phyloP scores from a whole-genome alignment of 257 asterid species.

The Craterostigma plantagineum region DNA sequence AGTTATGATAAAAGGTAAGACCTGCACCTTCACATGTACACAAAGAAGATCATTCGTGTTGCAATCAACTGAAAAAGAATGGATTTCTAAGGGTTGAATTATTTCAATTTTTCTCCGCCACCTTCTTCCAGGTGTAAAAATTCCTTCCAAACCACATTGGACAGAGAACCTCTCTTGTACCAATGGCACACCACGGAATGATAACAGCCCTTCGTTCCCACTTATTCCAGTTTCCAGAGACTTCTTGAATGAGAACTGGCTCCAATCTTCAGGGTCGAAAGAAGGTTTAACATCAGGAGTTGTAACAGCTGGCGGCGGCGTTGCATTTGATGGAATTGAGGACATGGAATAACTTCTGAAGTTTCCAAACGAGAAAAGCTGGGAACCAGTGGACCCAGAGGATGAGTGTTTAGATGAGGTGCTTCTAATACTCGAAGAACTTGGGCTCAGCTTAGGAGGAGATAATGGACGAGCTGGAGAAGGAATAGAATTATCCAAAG shows the following conservation, averaged over 20 bases:
- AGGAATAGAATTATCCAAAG: slow-evolving; percentile 70
- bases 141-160: slow-evolving; percentile 95
- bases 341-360: slow-evolving; percentile 98
- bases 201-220: slow-evolving; percentile 49
- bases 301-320: slow-evolving; percentile 42
- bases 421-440: slow-evolving; percentile 46
- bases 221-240: slow-evolving; percentile 34
- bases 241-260: slow-evolving; percentile 55
- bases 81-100: slow-evolving; percentile 81
- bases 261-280: slow-evolving; percentile 60
- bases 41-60: slow-evolving; percentile 87
- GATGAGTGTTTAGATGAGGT: slow-evolving; percentile 40
- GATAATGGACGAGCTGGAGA: slow-evolving; percentile 53
- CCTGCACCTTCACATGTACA: slow-evolving; percentile 66
- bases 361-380: slow-evolving; percentile 72
- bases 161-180: slow-evolving; percentile 89
- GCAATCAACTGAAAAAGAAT: slow-evolving; percentile 69
- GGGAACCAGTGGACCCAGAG: slow-evolving; percentile 68
- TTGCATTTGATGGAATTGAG: slow-evolving; percentile 55
- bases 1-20: slow-evolving; percentile 2
- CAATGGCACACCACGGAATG: slow-evolving; percentile 89
- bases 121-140: slow-evolving; percentile 81
- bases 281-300: slow-evolving; percentile 31
- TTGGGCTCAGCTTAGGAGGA: slow-evolving; percentile 52
- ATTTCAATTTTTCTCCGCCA: slow-evolving; percentile 93